phyloP scores from a whole-genome alignment of 352 stramenopile species.

The Paralagenidium karlingii region DNA sequence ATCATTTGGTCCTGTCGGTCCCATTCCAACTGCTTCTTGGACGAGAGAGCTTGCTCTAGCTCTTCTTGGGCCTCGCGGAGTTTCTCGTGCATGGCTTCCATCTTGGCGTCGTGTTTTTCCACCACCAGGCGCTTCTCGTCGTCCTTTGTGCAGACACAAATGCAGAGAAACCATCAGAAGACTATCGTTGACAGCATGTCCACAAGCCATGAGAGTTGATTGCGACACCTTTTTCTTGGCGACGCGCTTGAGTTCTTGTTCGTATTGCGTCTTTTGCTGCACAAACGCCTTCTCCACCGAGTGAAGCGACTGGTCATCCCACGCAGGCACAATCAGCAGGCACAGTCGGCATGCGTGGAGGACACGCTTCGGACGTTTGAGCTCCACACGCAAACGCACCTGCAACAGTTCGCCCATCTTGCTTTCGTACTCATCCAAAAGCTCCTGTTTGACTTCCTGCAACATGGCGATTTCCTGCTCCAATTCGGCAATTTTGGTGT shows the following conservation, averaged over 20 bases:
- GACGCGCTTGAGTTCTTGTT: constrained; percentile 41
- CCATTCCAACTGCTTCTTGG: constrained; percentile 51
- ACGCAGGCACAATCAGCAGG: neutral
- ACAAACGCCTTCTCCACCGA: constrained; percentile 74
- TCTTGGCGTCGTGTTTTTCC: constrained; percentile 18
- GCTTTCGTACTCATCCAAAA: constrained; percentile 75
- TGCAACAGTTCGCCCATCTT: constrained; percentile 79
- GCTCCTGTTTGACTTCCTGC: constrained; percentile 56
- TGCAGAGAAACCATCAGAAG: too few relatives aligned
- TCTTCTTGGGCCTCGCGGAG: constrained; percentile 35
- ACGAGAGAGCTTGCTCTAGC: constrained; percentile 26
- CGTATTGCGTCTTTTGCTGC: constrained; percentile 70
- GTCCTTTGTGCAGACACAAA: too few relatives aligned
- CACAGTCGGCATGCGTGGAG: neutral
- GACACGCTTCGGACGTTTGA: neutral
- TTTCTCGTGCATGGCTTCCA: constrained; percentile 26
- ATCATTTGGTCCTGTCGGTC: constrained; percentile 39
- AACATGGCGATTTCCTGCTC: constrained; percentile 38
- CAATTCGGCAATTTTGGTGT: constrained; percentile 48
- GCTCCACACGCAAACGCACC: too few relatives aligned
- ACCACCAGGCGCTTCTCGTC: neutral
- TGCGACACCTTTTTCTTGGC: constrained; percentile 41
- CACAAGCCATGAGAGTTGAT: too few relatives aligned
- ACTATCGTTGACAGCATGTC: too few relatives aligned
- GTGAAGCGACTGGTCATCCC: too few relatives aligned